Base-by-base conservation (phyloP, 192 early-diverging fungal species). In the Podila minutissima region DNA sequence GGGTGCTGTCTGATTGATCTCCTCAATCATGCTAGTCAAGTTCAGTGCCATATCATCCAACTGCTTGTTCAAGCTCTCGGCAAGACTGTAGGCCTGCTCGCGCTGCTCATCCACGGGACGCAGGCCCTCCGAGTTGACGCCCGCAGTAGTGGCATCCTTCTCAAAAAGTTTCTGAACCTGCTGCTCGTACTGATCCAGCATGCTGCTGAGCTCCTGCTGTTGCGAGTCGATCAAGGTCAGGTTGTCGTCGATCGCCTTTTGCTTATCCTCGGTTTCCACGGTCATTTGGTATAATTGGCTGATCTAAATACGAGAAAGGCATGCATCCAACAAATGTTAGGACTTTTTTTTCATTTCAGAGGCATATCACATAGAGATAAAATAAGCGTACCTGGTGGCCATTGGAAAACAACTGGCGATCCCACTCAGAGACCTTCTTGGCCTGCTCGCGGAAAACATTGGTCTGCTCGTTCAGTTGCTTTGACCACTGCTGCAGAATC, bases 401-500 rank as follows among this genome's bases (percentile, higher is more conserved):
- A 74, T 96, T 96, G 69, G 93, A 88, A 72, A 99, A 90, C 38
- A 99, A 82, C 67, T 89, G 87, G 31, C 90, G 88, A 85, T 99
- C 98, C 96, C 93, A 96, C 53, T 93, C 86, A 33, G 86, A 83
- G 35, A 99, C 92, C 68, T 96, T 91, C 57, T 86, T 87, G 2
- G 96, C 97, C 82, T 95, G 92, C 38, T 85, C 86, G 66, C 96
- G 94, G 87, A 98, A 99, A 35, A 93, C 93, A 31, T 89, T 88
- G 3, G 94, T 93, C 59, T 91, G 89, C 49, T 83, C 86, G 49
- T 94, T 90, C 48, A 99, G 88, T 75, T 97, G 93, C 17, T 83
- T 82, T 20, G 92, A 94, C 98, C 98, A 99, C 84, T 92, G 90
- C 50, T 95, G 92, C 38, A 96, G 78, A 57, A 99, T 94, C 68